These are phyloP conservation scores for Rhododendron williamsianum DNA, from an alignment of 148 eudicot species.

Conservation along the genomic window DNA sequence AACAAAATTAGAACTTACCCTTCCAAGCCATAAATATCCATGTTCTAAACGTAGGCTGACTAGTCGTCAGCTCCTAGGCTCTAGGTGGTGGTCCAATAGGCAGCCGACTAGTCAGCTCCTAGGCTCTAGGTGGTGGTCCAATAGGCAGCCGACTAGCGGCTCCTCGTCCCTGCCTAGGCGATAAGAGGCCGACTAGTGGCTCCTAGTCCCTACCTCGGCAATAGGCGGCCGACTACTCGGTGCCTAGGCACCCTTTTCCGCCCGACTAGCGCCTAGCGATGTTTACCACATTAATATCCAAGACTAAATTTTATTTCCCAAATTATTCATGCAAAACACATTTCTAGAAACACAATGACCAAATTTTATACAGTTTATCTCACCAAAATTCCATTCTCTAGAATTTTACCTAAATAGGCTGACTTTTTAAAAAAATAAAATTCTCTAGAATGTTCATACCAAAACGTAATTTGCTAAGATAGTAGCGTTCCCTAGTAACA, in stretches of 20 bases:
- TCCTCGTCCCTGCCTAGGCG: too few species aligned
- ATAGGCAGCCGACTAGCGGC: too few species aligned
- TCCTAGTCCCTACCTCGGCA: too few species aligned
- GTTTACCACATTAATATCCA: background rate
- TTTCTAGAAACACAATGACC: background rate
- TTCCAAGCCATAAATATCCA: background rate
- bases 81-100: background rate
- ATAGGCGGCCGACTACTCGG: too few species aligned
- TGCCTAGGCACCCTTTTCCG: background rate
- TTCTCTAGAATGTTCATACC: background rate
- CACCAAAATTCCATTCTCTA: too few species aligned
- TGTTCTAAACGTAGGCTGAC: background rate
- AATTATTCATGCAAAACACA: background rate
- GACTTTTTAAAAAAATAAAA: too few species aligned
- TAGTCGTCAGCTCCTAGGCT: background rate
- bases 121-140: background rate
- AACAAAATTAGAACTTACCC: background rate
- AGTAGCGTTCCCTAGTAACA: background rate
- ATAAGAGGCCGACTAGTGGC: too few species aligned
- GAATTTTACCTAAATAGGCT: too few species aligned
- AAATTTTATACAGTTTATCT: too few species aligned
- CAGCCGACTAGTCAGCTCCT: too few species aligned
- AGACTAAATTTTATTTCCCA: background rate
- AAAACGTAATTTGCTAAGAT: background rate
- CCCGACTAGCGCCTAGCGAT: background rate